Conservation (phyloP, 2,329 filamentous ascomycete species). For the Microdochium nivale region DNA sequence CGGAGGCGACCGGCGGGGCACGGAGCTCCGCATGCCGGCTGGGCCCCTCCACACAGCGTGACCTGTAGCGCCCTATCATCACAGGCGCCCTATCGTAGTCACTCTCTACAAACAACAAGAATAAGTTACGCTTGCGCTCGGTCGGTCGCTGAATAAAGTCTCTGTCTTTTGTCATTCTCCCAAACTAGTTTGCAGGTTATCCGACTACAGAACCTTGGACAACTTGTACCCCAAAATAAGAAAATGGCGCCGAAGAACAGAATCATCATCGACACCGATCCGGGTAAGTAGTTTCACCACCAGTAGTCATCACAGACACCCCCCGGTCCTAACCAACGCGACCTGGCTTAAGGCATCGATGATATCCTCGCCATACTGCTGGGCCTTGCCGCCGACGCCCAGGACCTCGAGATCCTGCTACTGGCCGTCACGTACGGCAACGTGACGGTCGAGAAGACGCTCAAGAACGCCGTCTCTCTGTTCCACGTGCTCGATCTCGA, state of each 20-base stretch:
- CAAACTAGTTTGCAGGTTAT: too few relatives aligned
- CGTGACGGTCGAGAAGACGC: slow-evolving; percentile 76
- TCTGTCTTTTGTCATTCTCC: too few relatives aligned
- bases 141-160: too few relatives aligned
- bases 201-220: too few relatives aligned
- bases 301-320: not conserved
- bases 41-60: not conserved
- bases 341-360: slow-evolving; percentile 82
- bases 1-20: slow-evolving; percentile 1
- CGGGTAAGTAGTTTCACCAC: slow-evolving; percentile 42
- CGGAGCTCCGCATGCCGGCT: not conserved
- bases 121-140: too few relatives aligned
- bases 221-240: not conserved
- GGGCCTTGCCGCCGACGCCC: slow-evolving; percentile 69
- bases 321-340: too few relatives aligned
- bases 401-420: slow-evolving; percentile 79
- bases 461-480: slow-evolving; percentile 80
- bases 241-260: slow-evolving; percentile 59
- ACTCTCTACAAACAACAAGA: not conserved
- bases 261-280: slow-evolving; percentile 95
- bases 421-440: slow-evolving; percentile 93
- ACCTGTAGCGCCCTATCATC: not conserved
- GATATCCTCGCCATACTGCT: slow-evolving; percentile 84
- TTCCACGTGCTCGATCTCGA: slow-evolving; percentile 92
- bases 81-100: not conserved